Percentiles rank a stretch among this genome's conserved stretches.
phyloP scores from a whole-genome alignment of 495 filamentous ascomycete genomes.

The Penicillium manginii region DNA sequence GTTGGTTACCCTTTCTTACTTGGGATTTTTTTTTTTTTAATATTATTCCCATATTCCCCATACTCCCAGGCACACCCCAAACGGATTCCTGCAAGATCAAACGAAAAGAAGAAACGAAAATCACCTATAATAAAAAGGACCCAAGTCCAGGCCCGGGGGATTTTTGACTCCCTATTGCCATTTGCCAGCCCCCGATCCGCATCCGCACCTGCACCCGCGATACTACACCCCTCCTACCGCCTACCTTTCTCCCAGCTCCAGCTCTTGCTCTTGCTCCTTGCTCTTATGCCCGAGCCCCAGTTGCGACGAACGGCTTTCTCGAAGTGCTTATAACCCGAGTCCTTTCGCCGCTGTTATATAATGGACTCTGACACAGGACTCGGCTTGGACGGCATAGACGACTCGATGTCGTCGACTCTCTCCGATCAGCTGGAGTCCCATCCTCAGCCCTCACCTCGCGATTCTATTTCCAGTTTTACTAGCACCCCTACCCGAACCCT shows the following conservation, averaged over 20 bases:
- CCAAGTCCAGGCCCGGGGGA: neutral
- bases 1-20: no score
- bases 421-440: slow-evolving; percentile 38
- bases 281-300: neutral
- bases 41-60: no score
- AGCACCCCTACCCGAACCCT: slow-evolving; percentile 54
- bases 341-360: neutral
- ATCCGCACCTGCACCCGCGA: neutral
- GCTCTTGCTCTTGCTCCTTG: neutral
- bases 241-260: slow-evolving; percentile 2
- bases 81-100: neutral
- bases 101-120: slow-evolving; percentile 3
- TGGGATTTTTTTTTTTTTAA: no score
- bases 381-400: slow-evolving; percentile 33
- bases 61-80: neutral
- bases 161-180: slow-evolving; percentile 12
- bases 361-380: slow-evolving; percentile 40
- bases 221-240: slow-evolving; percentile 4
- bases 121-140: neutral
- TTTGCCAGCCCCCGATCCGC: slow-evolving; percentile 8
- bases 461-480: slow-evolving; percentile 37
- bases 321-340: neutral
- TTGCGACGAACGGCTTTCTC: slow-evolving; percentile 1
- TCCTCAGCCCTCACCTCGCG: slow-evolving; percentile 35
- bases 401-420: slow-evolving; percentile 37